Evolutionary conservation across 768 basidiomycete species (phyloP).

Genomic region (Suillus ampliporus): DNA sequence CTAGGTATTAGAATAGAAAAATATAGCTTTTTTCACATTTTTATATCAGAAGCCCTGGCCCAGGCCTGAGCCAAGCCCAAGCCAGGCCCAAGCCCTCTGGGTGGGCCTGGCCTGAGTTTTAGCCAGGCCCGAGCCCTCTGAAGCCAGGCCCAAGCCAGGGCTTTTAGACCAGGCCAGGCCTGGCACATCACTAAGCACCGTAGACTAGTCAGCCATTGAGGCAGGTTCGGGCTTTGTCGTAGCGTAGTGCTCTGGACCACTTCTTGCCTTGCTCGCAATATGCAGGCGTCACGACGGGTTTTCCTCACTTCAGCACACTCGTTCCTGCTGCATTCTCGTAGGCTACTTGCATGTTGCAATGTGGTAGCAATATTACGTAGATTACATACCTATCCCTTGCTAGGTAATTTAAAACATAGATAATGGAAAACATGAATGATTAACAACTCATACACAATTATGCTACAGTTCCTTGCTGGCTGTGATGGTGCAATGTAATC

Average conservation of each 20-base stretch:
- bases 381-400: too few relatives aligned
- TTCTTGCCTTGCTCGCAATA: too few relatives aligned
- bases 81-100: constrained; percentile 7
- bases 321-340: too few relatives aligned
- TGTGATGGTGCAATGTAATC: background rate
- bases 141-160: background rate
- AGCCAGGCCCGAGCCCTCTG: constrained; percentile 5
- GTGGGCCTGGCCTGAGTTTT: constrained; percentile 1
- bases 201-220: too few relatives aligned
- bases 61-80: background rate
- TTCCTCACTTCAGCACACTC: too few relatives aligned
- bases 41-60: background rate
- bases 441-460: background rate
- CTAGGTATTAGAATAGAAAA: background rate
- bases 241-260: too few relatives aligned
- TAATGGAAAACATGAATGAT: background rate
- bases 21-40: background rate
- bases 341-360: too few relatives aligned
- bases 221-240: too few relatives aligned
- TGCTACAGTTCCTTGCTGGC: background rate
- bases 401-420: too few relatives aligned
- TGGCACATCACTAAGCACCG: background rate
- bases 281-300: too few relatives aligned
- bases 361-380: too few relatives aligned
- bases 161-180: background rate